Conservation (phyloP, 108 stramenopile genomes). For the Fragilariopsis cylindrus region DNA sequence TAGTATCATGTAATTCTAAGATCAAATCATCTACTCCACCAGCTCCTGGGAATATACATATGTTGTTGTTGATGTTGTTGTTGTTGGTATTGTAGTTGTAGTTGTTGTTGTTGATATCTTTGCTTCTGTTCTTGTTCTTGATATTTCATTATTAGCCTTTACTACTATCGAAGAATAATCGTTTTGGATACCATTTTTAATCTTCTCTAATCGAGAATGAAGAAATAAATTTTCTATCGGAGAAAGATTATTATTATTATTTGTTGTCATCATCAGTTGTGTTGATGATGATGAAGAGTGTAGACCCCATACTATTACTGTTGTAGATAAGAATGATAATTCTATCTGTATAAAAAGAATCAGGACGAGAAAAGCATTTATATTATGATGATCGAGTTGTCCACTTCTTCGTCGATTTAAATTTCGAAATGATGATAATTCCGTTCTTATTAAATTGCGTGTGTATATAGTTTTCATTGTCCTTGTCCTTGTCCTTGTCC, state of each 20-base stretch:
- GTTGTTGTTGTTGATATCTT: not conserved
- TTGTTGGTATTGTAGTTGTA: constrained; percentile 1
- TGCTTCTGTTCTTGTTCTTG: not conserved
- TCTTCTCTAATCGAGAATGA: constrained; percentile 16
- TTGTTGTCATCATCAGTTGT: not conserved
- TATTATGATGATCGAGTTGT: not conserved
- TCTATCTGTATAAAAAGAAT: not conserved
- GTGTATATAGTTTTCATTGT: no score
- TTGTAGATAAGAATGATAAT: not conserved
- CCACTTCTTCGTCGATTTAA: no score
- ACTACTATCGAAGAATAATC: constrained; percentile 10
- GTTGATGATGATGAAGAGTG: not conserved
- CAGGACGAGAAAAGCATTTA: not conserved
- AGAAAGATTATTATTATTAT: not conserved
- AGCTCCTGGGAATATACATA: constrained; percentile 43
- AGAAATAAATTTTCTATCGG: constrained; percentile 26
- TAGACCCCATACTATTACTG: not conserved
- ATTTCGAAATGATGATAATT: no score
- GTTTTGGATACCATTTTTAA: constrained; percentile 2
- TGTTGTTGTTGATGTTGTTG: no score
- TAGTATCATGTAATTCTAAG: constrained; percentile 16
- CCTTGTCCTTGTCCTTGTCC: no score
- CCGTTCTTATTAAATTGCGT: no score
- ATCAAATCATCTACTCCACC: constrained; percentile 39
- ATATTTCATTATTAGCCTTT: not conserved